phyloP scores from a whole-genome alignment of 257 asterid species.

The Solanum chiquidenum region DNA sequence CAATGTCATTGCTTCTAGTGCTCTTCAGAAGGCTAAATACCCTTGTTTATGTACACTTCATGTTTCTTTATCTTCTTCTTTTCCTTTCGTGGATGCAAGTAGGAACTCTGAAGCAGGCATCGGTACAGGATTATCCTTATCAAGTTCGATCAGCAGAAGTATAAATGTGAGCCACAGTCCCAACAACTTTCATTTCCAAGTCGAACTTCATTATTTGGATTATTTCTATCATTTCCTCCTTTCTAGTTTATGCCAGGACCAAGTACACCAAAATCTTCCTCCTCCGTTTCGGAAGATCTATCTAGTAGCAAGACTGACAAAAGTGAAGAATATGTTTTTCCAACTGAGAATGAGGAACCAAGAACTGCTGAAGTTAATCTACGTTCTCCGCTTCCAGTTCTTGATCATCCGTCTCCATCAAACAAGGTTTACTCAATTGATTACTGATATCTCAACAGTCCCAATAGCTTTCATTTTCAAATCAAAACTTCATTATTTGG shows the following conservation, averaged over 20 bases:
- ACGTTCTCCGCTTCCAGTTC: background rate
- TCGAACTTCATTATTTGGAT: background rate
- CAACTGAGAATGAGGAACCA: background rate
- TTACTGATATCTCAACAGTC: background rate
- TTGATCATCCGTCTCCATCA: background rate
- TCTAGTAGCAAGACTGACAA: background rate
- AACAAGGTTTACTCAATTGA: background rate
- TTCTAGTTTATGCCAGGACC: background rate
- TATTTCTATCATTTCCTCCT: background rate
- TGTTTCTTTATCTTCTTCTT: background rate
- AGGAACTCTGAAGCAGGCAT: background rate
- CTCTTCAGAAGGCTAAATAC: background rate
- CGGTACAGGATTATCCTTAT: background rate
- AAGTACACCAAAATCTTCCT: background rate
- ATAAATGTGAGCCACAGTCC: background rate
- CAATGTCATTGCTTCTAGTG: background rate
- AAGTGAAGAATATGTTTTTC: background rate
- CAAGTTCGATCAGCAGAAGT: background rate
- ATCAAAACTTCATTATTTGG: background rate
- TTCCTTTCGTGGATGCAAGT: background rate
- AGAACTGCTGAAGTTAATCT: background rate
- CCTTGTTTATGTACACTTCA: background rate
- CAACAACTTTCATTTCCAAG: background rate
- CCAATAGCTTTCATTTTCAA: background rate
- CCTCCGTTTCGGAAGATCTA: background rate